These are phyloP conservation scores for Castanopsis chinensis DNA, from an alignment of 306 rosid species.

Conservation along the genomic window DNA sequence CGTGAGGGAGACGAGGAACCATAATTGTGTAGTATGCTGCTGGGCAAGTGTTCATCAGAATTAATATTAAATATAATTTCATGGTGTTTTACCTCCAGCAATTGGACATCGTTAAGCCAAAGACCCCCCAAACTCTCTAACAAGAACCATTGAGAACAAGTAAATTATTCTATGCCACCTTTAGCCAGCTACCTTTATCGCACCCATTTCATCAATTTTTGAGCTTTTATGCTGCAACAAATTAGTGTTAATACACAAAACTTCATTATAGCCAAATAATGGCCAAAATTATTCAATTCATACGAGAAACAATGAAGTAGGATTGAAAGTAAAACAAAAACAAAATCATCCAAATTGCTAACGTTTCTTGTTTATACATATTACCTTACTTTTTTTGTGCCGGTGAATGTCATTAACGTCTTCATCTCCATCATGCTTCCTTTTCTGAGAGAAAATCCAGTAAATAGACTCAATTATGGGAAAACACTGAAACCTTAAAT, in stretches of 20 bases:
- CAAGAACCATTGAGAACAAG: slow-evolving; percentile 64
- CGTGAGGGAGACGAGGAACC: neutral
- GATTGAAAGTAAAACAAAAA: neutral
- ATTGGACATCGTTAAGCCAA: slow-evolving; percentile 47
- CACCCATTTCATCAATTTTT: slow-evolving; percentile 84
- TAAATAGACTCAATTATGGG: slow-evolving; percentile 3
- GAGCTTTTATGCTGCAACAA: slow-evolving; percentile 84
- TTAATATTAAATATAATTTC: slow-evolving; percentile 11
- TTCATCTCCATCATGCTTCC: slow-evolving; percentile 99
- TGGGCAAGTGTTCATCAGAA: neutral
- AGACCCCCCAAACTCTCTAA: slow-evolving; percentile 59
- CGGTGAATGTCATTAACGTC: slow-evolving; percentile 81
- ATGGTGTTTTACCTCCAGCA: slow-evolving; percentile 65
- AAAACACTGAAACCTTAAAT: neutral
- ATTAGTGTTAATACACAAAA: slow-evolving; percentile 20
- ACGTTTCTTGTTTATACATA: slow-evolving; percentile 17
- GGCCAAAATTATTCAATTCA: slow-evolving; percentile 5
- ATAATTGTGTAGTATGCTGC: neutral
- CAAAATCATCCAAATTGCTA: slow-evolving; percentile 7
- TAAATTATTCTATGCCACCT: slow-evolving; percentile 42
- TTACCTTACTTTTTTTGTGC: slow-evolving; percentile 99
- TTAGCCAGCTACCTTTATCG: slow-evolving; percentile 83
- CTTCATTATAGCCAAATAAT: slow-evolving; percentile 3
- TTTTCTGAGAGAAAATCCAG: slow-evolving; percentile 61
- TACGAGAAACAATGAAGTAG: neutral